Base-by-base conservation (phyloP, 2,329 filamentous ascomycete genomes). In the Cordyceps cicadae region DNA sequence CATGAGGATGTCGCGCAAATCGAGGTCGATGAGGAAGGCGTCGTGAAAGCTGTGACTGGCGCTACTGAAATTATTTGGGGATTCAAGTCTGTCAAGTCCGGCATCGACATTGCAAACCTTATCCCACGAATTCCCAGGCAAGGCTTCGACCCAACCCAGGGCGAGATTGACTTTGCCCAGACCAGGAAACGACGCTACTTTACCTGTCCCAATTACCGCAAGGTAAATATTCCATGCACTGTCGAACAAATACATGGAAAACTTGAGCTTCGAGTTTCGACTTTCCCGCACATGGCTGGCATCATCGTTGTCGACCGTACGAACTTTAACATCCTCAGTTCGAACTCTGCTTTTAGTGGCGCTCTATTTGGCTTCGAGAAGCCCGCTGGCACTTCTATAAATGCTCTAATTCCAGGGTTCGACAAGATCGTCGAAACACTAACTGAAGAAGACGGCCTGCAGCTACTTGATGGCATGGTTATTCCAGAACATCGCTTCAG, bases 401-500 rank as follows among this genome's bases (percentile, higher is more conserved):
- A 83, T 63, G 84, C 90, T 32, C 76, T 99, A 39, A 87, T 99
- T 32, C 92, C 93, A 0, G 85, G 87, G 50, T 97, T 99, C 69
- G 90, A 95, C 72, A 87, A 86, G 65, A 87, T 96, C 50, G 77
- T 99, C 54, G 80, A 85, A 48, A 85, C 95, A 32, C 79, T 99
- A 67, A 90, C 86, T 5, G 88, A 96, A 60, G 91, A 97, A 70
- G 92, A 99, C 67, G 87, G 90, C 46, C 81, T 97, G 55, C 81
- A 87, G 56, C 79, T 97, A 29, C 82, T 89, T 12, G 94, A 99
- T 72, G 94, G 94, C n/a, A 92, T 97, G 68, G 92, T 99, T 17
- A 88, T 99, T 60, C 92, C 94, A 1, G 94, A 99, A 72, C 92
- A 97, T 70, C 95, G 90, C 69, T 97, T 99, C 75, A 86, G 94